A percentile compares a stretch with the other conserved stretches of the same genome.
phyloP scores from a whole-genome alignment of 352 stramenopile genomes.

The Pythium apleroticum region DNA sequence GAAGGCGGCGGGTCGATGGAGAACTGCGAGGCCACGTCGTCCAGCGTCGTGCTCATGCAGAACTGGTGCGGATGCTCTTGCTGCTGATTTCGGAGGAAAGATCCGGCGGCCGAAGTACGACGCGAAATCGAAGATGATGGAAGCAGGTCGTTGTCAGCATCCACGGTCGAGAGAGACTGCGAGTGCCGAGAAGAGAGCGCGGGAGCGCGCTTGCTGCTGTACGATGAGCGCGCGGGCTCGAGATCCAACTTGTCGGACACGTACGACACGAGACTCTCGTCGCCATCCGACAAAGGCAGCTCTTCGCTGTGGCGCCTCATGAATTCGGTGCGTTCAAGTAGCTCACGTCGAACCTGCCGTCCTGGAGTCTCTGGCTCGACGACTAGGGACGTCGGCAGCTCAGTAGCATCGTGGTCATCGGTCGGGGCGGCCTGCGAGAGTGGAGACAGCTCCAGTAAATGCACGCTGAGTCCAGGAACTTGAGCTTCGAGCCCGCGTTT shows the following conservation, averaged over 20 bases:
- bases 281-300: slow-evolving; percentile 20
- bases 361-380: slow-evolving; percentile 20
- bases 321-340: slow-evolving; percentile 27
- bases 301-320: slow-evolving; percentile 30
- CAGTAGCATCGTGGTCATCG: neutral
- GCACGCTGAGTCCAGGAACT: slow-evolving; percentile 7
- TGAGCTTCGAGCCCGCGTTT: slow-evolving; percentile 13
- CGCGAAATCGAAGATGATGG: neutral
- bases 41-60: slow-evolving; percentile 18
- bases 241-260: slow-evolving; percentile 17
- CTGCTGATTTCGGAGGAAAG: neutral
- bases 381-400: neutral
- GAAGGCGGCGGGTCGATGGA: slow-evolving; percentile 24
- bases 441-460: slow-evolving; percentile 6
- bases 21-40: slow-evolving; percentile 31
- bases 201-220: neutral
- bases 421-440: neutral
- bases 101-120: neutral
- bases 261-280: slow-evolving; percentile 19
- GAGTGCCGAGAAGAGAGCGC: neutral
- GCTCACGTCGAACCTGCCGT: slow-evolving; percentile 19
- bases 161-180: neutral
- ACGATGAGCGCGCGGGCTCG: neutral
- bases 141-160: slow-evolving; percentile 5
- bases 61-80: neutral